Evolutionary conservation across 192 early-diverging fungal genomes (phyloP), one percentile per base, ranked within the genome.

Genomic region (Allomyces macrogynus): DNA sequence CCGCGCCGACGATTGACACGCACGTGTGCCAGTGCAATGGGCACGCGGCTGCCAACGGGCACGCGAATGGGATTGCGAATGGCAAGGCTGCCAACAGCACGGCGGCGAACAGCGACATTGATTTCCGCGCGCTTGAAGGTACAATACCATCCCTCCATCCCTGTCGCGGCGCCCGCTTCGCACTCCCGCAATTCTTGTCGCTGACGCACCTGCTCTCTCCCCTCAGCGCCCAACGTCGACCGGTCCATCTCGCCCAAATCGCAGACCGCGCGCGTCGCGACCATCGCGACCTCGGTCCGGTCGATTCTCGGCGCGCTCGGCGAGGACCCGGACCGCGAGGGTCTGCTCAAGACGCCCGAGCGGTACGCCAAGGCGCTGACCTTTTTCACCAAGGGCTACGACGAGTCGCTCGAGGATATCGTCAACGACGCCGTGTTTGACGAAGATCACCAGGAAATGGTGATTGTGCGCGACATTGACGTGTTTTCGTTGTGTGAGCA

Each of bases 391-490:
- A 89, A 95, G 73, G 96, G 96, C 23, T 99, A 99, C 75, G 94
- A 99, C 72, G 83, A 86, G 72, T 85, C 82, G 18, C 44, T 43
- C 57, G 12, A 67, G 81, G 90, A 90, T 40, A 77, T 99, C 0
- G 75, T 96, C 70, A 99, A 99, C 71, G 87, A 86, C 43, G 95
- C 95, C 14, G 78, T 99, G n/a, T 99, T 99, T 77, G 89, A 95
- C 75, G 95, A 99, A 83, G 91, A 96, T 70, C 90, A 96, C 73
- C 93, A 97, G 65, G 96, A 97, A 70, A 99, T 99, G 96, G 95
- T 99, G n/a, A 92, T 99, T 74, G 95, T 99, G 16, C 90, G 87
- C 69, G 84, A 96, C 75, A 94, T 99, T 64, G 90, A 94, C 66
- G 82, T 97, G 8, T 94, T 91, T 71, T 93, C 91, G 7, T 73